Conservation (phyloP, 106 monocot genomes). For the Dendrobium huoshanense region DNA sequence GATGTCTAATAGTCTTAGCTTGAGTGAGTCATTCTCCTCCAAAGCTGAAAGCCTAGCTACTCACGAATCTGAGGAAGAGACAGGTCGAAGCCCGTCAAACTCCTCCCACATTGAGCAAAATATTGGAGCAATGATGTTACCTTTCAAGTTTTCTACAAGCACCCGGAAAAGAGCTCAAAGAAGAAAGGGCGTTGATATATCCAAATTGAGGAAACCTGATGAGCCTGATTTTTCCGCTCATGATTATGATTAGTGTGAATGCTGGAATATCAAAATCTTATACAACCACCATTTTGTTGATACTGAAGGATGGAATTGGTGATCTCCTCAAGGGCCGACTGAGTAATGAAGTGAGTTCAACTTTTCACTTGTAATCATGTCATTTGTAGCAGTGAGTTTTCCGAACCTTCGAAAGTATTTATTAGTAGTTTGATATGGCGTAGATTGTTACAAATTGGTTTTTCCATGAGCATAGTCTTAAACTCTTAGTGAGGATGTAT, state of each 20-base stretch:
- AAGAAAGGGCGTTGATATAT: conserved; percentile 23
- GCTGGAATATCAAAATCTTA: no score
- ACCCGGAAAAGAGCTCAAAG: conserved; percentile 26
- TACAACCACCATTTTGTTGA: no score
- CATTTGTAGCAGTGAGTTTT: no score
- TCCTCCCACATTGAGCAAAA: conserved; percentile 12
- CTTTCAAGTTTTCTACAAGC: conserved; percentile 38
- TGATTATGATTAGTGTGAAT: conserved; percentile 13
- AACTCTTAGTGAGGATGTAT: no score
- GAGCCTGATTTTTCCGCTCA: conserved; percentile 83
- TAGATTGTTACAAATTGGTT: no score
- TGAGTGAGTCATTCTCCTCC: conserved; percentile 39
- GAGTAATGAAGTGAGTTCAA: no score
- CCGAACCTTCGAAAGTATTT: no score
- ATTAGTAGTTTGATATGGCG: no score
- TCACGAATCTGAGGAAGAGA: conserved; percentile 23
- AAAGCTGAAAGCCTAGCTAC: conserved; percentile 14
- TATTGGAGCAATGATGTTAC: conserved; percentile 14
- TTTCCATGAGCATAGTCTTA: no score
- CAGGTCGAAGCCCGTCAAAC: neutral
- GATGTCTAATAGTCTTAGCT: conserved; percentile 39
- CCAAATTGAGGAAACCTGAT: conserved; percentile 64
- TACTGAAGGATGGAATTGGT: no score
- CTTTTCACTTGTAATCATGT: no score
- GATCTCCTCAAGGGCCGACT: no score